Evolutionary conservation across 2,329 filamentous ascomycete species (phyloP).

Genomic region (Arthrinium phaeospermum): DNA sequence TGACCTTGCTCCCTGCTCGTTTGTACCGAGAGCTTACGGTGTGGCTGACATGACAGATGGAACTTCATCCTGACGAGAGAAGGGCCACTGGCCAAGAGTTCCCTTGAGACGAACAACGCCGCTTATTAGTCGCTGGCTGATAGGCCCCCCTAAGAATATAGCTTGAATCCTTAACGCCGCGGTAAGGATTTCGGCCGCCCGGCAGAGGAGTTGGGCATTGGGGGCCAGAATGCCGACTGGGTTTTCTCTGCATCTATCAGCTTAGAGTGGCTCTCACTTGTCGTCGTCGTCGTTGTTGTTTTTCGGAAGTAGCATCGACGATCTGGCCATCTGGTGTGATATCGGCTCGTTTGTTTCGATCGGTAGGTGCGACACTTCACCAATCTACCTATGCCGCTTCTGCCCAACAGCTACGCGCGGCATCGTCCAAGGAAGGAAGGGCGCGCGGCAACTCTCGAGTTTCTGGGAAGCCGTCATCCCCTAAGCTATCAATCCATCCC

Average conservation of each 20-base stretch:
- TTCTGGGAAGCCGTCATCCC: neutral
- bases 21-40: constrained; percentile 1
- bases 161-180: neutral
- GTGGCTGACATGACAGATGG: constrained; percentile 16
- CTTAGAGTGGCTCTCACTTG: neutral
- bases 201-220: constrained; percentile 1
- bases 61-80: neutral
- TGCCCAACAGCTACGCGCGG: constrained; percentile 9
- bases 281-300: neutral
- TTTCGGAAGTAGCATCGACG: neutral
- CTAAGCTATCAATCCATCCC: neutral
- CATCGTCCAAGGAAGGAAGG: neutral
- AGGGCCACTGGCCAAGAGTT: neutral
- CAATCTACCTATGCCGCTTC: neutral
- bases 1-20: neutral
- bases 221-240: neutral
- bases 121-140: constrained; percentile 3
- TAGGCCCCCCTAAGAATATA: neutral
- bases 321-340: neutral
- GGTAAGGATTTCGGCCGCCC: neutral
- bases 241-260: neutral
- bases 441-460: neutral
- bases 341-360: neutral
- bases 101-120: constrained; percentile 3
- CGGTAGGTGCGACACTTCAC: neutral